Percentiles rank a stretch among this genome's conserved stretches.
These are phyloP conservation scores for Ballota nigra DNA, from an alignment of 257 asterid genomes.

Conservation along the genomic window DNA sequence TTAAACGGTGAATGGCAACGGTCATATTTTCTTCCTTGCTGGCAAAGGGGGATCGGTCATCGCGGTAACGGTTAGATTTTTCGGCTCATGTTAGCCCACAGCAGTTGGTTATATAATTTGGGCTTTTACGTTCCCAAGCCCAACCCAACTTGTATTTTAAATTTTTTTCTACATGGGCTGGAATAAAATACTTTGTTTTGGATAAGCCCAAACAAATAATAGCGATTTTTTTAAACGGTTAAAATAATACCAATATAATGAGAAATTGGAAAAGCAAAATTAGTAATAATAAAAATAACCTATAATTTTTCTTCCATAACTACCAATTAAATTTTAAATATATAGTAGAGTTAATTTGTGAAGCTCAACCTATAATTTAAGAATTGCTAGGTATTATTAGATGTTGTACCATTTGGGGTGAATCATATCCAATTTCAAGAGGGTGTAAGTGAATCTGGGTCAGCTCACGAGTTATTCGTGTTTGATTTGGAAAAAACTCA, in stretches of 20 bases:
- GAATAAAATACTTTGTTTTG: not conserved
- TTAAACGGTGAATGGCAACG: slow-evolving; percentile 56
- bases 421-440: not conserved
- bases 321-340: not conserved
- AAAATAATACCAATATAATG: no score
- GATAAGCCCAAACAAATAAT: not conserved
- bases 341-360: not conserved
- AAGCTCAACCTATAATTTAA: no score
- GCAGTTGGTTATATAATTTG: not conserved
- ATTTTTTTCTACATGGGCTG: not conserved
- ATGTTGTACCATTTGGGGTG: not conserved
- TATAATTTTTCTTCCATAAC: not conserved
- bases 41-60: slow-evolving; percentile 12
- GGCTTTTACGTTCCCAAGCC: not conserved
- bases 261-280: not conserved
- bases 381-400: not conserved
- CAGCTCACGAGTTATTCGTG: no score
- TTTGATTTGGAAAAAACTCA: no score
- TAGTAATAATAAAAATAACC: not conserved
- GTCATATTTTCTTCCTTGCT: slow-evolving; percentile 47
- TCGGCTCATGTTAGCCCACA: not conserved
- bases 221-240: no score
- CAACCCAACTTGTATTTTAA: not conserved
- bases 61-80: slow-evolving; percentile 36
- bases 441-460: no score